Percentiles rank a stretch among this genome's conserved stretches.
Evolutionary conservation across 306 rosid genomes (phyloP).

Genomic region (Lithocarpus polystachyus): DNA sequence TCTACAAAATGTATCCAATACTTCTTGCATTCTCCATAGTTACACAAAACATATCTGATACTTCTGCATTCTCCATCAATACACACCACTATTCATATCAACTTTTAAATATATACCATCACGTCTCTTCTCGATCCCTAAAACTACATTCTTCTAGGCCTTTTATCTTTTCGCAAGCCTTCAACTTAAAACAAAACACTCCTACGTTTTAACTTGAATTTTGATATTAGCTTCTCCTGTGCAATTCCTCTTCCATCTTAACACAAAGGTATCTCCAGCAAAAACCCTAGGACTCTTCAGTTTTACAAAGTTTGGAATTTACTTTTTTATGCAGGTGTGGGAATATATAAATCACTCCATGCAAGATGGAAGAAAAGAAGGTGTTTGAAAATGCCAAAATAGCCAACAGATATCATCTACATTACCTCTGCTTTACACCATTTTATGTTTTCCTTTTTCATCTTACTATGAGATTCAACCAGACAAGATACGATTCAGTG

Average conservation of each 20-base stretch:
- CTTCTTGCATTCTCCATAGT: background rate
- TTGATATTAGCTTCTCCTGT: background rate
- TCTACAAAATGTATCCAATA: background rate
- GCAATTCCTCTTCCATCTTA: background rate
- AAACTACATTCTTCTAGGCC: background rate
- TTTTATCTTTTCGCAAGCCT: background rate
- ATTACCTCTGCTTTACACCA: no score
- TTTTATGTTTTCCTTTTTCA: no score
- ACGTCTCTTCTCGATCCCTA: no score
- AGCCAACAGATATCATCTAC: no score
- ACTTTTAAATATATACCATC: no score
- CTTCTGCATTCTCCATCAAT: no score
- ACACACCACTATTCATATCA: no score
- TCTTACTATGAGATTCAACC: no score
- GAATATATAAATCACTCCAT: background rate
- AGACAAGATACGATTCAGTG: background rate
- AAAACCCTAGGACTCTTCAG: background rate
- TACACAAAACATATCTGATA: no score
- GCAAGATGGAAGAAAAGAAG: no score
- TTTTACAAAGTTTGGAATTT: background rate
- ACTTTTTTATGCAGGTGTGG: background rate
- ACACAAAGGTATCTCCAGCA: background rate
- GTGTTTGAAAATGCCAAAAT: no score
- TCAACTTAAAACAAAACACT: background rate
- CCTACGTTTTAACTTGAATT: background rate